Evolutionary conservation across 352 stramenopile genomes (phyloP).

Genomic region (Pythium myriotylum): DNA sequence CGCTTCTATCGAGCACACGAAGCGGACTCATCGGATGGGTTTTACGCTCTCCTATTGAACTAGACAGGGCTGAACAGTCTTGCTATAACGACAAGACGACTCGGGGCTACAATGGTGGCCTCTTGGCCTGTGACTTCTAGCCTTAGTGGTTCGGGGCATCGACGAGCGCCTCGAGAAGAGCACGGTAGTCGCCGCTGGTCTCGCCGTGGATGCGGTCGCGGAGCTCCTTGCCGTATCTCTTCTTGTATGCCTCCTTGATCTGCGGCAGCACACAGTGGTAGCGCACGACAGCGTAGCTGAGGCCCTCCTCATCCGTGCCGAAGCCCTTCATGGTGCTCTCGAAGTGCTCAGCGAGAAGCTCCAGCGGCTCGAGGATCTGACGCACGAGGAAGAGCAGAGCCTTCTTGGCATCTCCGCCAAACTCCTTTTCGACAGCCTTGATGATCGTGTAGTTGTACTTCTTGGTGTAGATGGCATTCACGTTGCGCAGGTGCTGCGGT

Average conservation of each 20-base stretch:
- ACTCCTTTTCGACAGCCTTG: constrained; percentile 74
- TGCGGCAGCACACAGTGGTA: constrained; percentile 80
- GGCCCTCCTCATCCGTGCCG: constrained; percentile 68
- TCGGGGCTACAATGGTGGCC: not conserved
- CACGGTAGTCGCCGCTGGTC: constrained; percentile 74
- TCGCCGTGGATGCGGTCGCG: constrained; percentile 83
- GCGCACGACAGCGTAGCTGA: constrained; percentile 63
- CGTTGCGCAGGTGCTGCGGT: constrained; percentile 54
- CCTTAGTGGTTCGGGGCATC: constrained; percentile 39
- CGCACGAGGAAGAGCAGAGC: constrained; percentile 62
- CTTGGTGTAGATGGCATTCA: constrained; percentile 57
- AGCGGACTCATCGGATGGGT: not conserved
- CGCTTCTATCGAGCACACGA: too few relatives aligned
- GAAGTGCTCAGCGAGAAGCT: constrained; percentile 63
- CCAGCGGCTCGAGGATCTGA: constrained; percentile 62
- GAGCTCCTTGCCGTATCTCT: constrained; percentile 75
- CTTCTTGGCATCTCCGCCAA: constrained; percentile 51
- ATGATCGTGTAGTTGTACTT: constrained; percentile 71
- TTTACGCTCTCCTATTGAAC: too few relatives aligned
- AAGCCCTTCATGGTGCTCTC: constrained; percentile 80
- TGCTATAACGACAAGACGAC: too few relatives aligned
- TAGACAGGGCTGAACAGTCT: too few relatives aligned
- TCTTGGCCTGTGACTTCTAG: not conserved
- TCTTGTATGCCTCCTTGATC: constrained; percentile 79
- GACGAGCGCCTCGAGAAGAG: constrained; percentile 64